A percentile compares a stretch with the other conserved stretches of the same genome.
phyloP scores from a whole-genome alignment of 2,329 filamentous ascomycete species.

The Fusarium tuaranense region DNA sequence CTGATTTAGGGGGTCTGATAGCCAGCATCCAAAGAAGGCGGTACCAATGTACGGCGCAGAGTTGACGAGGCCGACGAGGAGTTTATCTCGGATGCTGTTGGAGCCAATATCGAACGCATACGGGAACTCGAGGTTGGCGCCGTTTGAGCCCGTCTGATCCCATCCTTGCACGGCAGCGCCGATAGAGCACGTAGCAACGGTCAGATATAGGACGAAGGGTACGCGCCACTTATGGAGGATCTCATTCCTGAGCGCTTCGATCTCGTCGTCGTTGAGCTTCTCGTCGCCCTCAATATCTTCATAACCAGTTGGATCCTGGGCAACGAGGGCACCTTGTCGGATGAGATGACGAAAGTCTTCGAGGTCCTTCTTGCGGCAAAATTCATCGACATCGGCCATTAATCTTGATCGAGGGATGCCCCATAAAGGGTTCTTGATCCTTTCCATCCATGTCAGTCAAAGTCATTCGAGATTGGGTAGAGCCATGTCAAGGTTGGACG shows the following conservation, averaged over 20 bases:
- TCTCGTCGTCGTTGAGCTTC: conserved; percentile 69
- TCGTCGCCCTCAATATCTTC: conserved; percentile 69
- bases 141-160: conserved; percentile 75
- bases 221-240: conserved; percentile 76
- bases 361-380: conserved; percentile 70
- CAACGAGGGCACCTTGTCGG: conserved; percentile 78
- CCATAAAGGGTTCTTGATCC: conserved; percentile 62
- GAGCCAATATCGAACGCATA: conserved; percentile 59
- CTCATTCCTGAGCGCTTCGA: conserved; percentile 70
- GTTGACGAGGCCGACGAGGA: conserved; percentile 77
- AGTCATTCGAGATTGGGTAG: not conserved
- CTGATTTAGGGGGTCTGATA: conserved; percentile 71
- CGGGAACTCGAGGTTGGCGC: conserved; percentile 73
- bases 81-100: conserved; percentile 51
- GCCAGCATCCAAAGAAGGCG: conserved; percentile 69
- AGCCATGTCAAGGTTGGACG: conserved; percentile 24
- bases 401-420: conserved; percentile 65
- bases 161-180: conserved; percentile 78
- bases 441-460: conserved; percentile 36
- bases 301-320: conserved; percentile 74
- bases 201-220: conserved; percentile 72
- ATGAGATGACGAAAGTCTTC: conserved; percentile 69
- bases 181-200: conserved; percentile 75
- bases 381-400: conserved; percentile 68
- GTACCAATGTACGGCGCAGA: conserved; percentile 64